A percentile compares a stretch with the other conserved stretches of the same genome.
phyloP scores from a whole-genome alignment of 768 basidiomycete genomes.

The Crucibulum laeve region DNA sequence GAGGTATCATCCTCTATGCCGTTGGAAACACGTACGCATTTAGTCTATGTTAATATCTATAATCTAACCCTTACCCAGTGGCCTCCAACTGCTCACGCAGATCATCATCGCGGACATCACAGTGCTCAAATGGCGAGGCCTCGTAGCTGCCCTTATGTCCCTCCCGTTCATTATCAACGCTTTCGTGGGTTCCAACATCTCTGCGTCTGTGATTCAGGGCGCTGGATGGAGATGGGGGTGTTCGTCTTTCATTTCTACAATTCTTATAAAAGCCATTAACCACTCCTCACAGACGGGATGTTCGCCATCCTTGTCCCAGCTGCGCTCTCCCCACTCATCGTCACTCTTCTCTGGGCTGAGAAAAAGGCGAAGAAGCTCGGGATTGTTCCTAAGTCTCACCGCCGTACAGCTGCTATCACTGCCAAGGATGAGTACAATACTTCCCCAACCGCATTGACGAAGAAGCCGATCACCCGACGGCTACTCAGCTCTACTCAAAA shows the following conservation, averaged over 20 bases:
- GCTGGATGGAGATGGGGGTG: conserved; percentile 70
- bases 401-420: neutral
- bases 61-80: conserved; percentile 11
- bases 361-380: conserved; percentile 37
- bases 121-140: conserved; percentile 51
- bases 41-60: conserved; percentile 13
- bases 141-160: conserved; percentile 34
- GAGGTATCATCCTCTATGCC: conserved; percentile 55
- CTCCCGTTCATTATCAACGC: conserved; percentile 48
- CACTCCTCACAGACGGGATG: conserved; percentile 38
- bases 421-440: neutral
- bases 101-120: conserved; percentile 63
- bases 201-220: conserved; percentile 33
- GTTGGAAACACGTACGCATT: conserved; percentile 40
- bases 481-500: conserved; percentile 22
- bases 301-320: conserved; percentile 55
- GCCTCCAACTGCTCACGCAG: conserved; percentile 59
- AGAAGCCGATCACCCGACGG: no score
- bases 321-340: conserved; percentile 46
- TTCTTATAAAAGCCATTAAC: neutral
- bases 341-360: conserved; percentile 54
- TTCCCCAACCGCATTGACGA: conserved; percentile 15
- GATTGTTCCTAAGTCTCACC: conserved; percentile 10
- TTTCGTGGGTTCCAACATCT: conserved; percentile 59
- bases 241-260: conserved; percentile 27